A percentile compares a stretch with the other conserved stretches of the same genome.
Conservation (phyloP, 495 filamentous ascomycete species). For the Trichoderma asperelloides region DNA sequence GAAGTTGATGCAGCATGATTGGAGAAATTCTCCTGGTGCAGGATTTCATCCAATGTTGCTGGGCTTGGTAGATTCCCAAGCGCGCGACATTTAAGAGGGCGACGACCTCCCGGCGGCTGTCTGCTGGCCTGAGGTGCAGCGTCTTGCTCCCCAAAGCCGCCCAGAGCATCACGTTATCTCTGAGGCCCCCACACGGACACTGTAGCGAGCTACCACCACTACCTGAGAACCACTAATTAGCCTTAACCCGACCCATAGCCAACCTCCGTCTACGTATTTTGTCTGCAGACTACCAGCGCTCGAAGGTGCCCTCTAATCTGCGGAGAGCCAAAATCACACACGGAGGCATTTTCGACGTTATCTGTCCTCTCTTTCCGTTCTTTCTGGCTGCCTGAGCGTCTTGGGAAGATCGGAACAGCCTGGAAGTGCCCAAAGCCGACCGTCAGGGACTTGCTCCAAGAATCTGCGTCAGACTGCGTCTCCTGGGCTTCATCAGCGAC, state of each 20-base stretch:
- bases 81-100: too few relatives aligned
- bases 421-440: not conserved
- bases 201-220: not conserved
- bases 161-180: constrained; percentile 4
- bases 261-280: not conserved
- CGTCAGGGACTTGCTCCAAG: not conserved
- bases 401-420: not conserved
- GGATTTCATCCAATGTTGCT: constrained; percentile 4
- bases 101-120: too few relatives aligned
- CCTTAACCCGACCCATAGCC: not conserved
- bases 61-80: not conserved
- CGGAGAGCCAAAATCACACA: not conserved
- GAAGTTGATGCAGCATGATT: not conserved
- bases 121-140: too few relatives aligned
- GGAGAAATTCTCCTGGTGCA: not conserved
- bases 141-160: not conserved
- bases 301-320: not conserved
- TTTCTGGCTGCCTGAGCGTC: not conserved
- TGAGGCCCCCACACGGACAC: not conserved
- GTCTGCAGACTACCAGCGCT: not conserved
- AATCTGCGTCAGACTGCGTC: not conserved
- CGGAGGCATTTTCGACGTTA: not conserved
- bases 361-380: not conserved
- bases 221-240: not conserved
- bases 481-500: not conserved